Evolutionary conservation across 2,329 filamentous ascomycete species (phyloP).

Genomic region (Magnaporthales sp.): DNA sequence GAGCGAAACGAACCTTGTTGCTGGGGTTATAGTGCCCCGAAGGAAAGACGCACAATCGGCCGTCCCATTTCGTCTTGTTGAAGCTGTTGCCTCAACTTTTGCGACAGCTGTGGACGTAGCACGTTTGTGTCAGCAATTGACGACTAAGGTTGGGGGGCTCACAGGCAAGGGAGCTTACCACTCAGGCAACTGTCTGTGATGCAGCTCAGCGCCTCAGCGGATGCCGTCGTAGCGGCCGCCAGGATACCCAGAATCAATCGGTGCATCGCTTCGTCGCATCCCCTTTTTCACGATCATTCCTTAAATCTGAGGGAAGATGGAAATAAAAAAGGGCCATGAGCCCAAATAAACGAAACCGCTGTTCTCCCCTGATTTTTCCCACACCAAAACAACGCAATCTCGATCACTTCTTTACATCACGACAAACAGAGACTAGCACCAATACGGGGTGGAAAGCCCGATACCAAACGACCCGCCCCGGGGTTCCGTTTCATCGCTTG

Average conservation of each 20-base stretch:
- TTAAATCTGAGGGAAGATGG: neutral
- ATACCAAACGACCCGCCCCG: neutral
- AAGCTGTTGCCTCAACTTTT: neutral
- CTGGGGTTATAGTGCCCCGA: slow-evolving; percentile 7
- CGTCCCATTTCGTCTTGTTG: slow-evolving; percentile 7
- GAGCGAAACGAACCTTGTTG: slow-evolving; percentile 2
- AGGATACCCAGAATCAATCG: neutral
- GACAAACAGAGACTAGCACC: neutral
- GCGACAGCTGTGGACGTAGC: neutral
- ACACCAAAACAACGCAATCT: neutral
- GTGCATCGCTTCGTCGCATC: neutral
- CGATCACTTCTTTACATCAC: neutral
- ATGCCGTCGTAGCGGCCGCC: neutral
- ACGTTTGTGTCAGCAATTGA: neutral
- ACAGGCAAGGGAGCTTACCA: neutral
- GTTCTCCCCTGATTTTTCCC: neutral
- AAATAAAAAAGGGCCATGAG: neutral
- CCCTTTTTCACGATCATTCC: neutral
- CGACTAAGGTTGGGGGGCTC: neutral
- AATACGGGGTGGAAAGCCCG: neutral
- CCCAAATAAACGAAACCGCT: neutral
- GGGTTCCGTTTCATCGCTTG: neutral
- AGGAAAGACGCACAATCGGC: slow-evolving; percentile 10
- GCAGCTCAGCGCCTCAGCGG: neutral
- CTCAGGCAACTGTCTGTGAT: neutral